These are phyloP conservation scores for Symbiodinium pilosum DNA, from an alignment of 73 alveolate genomes.

Conservation along the genomic window DNA sequence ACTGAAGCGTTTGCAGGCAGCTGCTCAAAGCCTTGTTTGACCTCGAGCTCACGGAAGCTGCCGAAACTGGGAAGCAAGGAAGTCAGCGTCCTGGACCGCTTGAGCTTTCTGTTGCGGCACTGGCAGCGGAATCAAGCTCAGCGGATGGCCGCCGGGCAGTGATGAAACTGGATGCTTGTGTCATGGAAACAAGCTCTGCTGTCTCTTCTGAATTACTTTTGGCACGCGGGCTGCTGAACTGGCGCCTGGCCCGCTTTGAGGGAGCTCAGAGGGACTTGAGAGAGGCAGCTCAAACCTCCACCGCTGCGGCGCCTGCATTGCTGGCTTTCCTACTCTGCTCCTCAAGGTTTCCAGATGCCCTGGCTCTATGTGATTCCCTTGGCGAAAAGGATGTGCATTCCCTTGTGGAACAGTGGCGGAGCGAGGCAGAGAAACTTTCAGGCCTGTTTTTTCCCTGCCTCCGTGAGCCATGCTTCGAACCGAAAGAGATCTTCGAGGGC, in stretches of 20 bases:
- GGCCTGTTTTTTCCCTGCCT: slow-evolving; percentile 46
- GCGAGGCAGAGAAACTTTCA: neutral
- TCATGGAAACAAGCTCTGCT: neutral
- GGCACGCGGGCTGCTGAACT: slow-evolving; percentile 14
- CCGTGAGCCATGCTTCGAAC: neutral
- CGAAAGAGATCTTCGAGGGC: neutral
- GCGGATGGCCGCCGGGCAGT: neutral
- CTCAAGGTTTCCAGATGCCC: slow-evolving; percentile 45
- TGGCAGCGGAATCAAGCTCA: neutral
- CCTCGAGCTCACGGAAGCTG: neutral
- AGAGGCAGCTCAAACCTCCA: neutral
- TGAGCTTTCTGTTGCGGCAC: neutral
- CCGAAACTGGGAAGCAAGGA: neutral
- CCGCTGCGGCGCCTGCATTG: neutral
- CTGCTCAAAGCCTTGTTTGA: too few species aligned
- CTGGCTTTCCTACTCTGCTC: slow-evolving; percentile 59
- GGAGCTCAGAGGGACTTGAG: neutral
- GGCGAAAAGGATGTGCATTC: slow-evolving; percentile 6
- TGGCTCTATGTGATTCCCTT: neutral
- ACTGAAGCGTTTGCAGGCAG: neutral
- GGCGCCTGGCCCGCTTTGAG: slow-evolving; percentile 3
- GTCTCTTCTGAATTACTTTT: neutral
- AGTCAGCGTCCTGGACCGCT: neutral
- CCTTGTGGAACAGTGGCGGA: slow-evolving; percentile 41
- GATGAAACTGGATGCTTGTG: neutral